Conservation (phyloP, 495 filamentous ascomycete genomes). For the Hypomontagnella submonticulosa region DNA sequence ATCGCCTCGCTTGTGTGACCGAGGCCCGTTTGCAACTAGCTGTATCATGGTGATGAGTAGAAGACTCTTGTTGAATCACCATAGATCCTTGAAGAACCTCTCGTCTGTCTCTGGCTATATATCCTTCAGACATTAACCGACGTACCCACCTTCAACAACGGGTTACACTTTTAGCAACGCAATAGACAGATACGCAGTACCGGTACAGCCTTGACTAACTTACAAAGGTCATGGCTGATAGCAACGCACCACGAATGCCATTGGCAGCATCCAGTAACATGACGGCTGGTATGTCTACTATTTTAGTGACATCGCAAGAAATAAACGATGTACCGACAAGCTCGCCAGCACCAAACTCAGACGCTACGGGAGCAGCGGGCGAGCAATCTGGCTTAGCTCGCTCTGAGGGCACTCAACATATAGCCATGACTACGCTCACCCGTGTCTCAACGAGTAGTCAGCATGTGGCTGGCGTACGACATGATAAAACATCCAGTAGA, state of each 20-base stretch:
- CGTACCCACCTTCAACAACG: no score
- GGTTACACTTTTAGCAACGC: no score
- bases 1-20: no score
- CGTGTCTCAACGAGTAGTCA: neutral
- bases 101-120: no score
- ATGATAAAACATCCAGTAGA: neutral
- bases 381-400: neutral
- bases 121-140: no score
- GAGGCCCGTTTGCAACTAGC: no score
- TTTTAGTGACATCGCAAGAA: neutral
- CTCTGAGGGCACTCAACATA: neutral
- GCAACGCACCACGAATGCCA: conserved; percentile 5
- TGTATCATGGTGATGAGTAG: no score
- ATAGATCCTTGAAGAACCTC: no score
- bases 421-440: neutral
- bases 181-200: no score
- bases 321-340: no score
- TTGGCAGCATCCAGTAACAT: conserved; percentile 17
- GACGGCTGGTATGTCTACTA: conserved; percentile 21
- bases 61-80: no score
- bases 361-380: neutral
- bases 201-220: neutral
- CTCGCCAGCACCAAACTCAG: neutral
- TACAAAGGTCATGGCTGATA: neutral
- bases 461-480: neutral